Evolutionary conservation across 129 eudicot species (phyloP).

Genomic region (Artemisia tridentata): DNA sequence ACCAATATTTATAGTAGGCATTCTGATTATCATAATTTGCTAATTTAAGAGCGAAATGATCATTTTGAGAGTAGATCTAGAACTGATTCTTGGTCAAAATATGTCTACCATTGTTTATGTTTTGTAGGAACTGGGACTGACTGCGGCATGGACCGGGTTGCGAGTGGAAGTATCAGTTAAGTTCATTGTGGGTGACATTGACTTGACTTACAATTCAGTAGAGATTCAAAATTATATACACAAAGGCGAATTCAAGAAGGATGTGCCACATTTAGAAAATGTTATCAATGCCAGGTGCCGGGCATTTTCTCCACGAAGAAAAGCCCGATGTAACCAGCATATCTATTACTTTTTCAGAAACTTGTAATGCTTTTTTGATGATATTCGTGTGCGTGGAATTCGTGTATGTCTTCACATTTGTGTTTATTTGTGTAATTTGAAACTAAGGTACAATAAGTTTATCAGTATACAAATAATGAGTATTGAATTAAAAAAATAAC

Average conservation of each 20-base stretch:
- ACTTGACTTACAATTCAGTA: constrained; percentile 25
- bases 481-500: background rate
- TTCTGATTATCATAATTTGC: too few relatives aligned
- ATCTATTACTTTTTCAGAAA: background rate
- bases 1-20: too few relatives aligned
- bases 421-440: background rate
- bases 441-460: background rate
- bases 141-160: constrained; percentile 44
- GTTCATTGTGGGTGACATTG: constrained; percentile 40
- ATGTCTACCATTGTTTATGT: too few relatives aligned
- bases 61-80: background rate
- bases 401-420: background rate
- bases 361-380: background rate
- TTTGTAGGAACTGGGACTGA: constrained; percentile 44
- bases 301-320: constrained; percentile 49
- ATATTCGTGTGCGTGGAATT: constrained; percentile 15
- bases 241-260: constrained; percentile 41
- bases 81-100: too few relatives aligned
- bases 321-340: constrained; percentile 41
- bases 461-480: background rate
- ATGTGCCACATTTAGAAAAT: constrained; percentile 39
- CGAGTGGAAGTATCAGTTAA: constrained; percentile 40
- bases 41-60: too few relatives aligned
- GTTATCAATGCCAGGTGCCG: constrained; percentile 40
- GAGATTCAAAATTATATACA: constrained; percentile 37